Conservation (phyloP, 1,284 basidiomycete genomes). For the Ustilago cynodontis region DNA sequence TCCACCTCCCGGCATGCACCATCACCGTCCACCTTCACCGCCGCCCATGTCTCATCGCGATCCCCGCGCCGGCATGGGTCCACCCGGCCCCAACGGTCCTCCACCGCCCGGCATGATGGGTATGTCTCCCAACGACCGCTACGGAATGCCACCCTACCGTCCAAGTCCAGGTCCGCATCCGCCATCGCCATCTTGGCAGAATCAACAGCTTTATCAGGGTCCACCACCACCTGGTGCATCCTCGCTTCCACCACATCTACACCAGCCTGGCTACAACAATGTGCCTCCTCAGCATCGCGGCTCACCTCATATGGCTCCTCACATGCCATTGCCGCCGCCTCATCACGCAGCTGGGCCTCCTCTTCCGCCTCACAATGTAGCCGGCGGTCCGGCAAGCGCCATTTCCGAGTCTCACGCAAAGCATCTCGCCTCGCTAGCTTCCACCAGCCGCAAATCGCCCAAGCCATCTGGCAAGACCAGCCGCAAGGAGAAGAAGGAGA, state of each 20-base stretch:
- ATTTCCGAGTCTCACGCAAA: constrained; percentile 48
- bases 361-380: constrained; percentile 31
- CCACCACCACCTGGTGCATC: constrained; percentile 37
- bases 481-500: constrained; percentile 45
- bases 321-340: constrained; percentile 46
- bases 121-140: constrained; percentile 44
- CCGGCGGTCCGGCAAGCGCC: constrained; percentile 23
- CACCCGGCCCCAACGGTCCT: constrained; percentile 34
- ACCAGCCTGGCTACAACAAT: constrained; percentile 35
- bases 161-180: constrained; percentile 41
- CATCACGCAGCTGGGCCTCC: constrained; percentile 26
- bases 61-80: constrained; percentile 41
- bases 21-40: constrained; percentile 44
- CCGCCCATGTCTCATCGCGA: constrained; percentile 48
- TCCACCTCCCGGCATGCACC: constrained; percentile 41
- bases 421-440: constrained; percentile 38
- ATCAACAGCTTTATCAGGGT: constrained; percentile 46
- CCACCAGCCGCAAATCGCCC: constrained; percentile 42
- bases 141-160: constrained; percentile 43
- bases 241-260: constrained; percentile 40
- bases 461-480: constrained; percentile 38
- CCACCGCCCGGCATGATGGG: constrained; percentile 49
- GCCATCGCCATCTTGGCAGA: constrained; percentile 50
- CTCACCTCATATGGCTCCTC: constrained; percentile 41
- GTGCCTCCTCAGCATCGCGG: constrained; percentile 41